phyloP scores from a whole-genome alignment of 495 filamentous ascomycete species.

The Penicillium goetzii region DNA sequence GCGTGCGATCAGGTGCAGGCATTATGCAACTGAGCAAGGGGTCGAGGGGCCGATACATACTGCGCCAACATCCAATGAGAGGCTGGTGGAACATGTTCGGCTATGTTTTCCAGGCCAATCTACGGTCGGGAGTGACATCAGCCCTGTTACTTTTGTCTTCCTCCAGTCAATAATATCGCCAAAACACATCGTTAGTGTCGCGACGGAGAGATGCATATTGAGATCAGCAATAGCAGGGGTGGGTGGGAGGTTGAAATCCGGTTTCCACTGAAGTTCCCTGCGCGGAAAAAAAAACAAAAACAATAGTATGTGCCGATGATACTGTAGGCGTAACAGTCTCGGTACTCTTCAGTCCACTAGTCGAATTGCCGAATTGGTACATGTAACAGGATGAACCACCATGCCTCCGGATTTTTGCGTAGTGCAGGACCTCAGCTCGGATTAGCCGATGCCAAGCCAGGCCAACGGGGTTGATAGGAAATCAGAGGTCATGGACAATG shows the following conservation, averaged over 20 bases:
- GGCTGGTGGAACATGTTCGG: background rate
- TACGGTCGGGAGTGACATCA: conserved; percentile 3
- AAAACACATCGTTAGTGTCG: background rate
- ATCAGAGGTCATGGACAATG: background rate
- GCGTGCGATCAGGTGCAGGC: background rate
- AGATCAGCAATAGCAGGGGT: background rate
- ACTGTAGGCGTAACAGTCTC: too few relatives aligned
- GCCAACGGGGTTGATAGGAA: background rate
- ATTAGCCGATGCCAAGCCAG: background rate
- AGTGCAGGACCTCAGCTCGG: background rate
- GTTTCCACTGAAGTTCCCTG: too few relatives aligned
- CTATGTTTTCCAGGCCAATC: conserved; percentile 15
- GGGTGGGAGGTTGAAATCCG: background rate
- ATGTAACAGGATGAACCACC: background rate
- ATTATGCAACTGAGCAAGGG: background rate
- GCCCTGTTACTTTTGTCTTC: background rate
- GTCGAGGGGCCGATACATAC: background rate
- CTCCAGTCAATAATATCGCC: background rate
- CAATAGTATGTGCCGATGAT: too few relatives aligned
- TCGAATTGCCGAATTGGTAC: background rate
- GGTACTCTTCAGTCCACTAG: too few relatives aligned
- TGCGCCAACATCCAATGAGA: background rate
- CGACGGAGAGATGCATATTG: background rate
- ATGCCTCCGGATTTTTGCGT: background rate
- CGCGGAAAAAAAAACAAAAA: too few relatives aligned